These are phyloP conservation scores for Aegilops umbellulata DNA, from an alignment of 176 grass and related monocot genomes.

Conservation along the genomic window DNA sequence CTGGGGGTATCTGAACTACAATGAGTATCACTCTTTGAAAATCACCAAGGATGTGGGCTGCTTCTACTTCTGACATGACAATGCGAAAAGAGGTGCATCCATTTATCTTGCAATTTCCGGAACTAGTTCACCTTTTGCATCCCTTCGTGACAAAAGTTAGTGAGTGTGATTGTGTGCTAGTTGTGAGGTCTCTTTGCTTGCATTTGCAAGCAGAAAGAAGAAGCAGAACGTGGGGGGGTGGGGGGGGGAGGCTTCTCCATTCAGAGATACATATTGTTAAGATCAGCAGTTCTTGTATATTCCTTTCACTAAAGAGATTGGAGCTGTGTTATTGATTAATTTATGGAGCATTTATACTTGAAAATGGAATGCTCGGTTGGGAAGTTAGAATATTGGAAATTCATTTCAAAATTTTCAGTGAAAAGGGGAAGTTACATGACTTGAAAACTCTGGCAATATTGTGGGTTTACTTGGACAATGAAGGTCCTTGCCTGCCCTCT, in stretches of 20 bases:
- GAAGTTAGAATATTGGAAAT: background rate
- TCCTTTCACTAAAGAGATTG: background rate
- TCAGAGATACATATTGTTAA: background rate
- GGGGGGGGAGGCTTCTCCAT: background rate
- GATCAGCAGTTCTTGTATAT: background rate
- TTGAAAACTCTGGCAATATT: background rate
- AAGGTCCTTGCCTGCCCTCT: background rate
- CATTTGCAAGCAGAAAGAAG: slow-evolving; percentile 10
- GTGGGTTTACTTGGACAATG: background rate
- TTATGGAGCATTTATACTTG: background rate
- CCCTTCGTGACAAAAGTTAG: background rate
- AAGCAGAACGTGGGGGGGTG: background rate
- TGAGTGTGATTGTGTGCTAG: background rate
- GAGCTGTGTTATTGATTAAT: background rate
- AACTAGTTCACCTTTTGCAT: slow-evolving; percentile 16
- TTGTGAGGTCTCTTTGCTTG: background rate
- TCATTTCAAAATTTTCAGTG: background rate
- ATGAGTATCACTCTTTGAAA: slow-evolving; percentile 60
- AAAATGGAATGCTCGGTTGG: background rate
- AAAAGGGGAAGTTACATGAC: background rate
- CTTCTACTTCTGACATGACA: slow-evolving; percentile 41
- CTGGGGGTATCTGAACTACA: slow-evolving; percentile 93
- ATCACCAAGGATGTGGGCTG: slow-evolving; percentile 36
- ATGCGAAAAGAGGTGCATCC: background rate
- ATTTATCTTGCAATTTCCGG: slow-evolving; percentile 12